Conservation (phyloP, 768 basidiomycete species). For the Pleurotus eryngii region DNA sequence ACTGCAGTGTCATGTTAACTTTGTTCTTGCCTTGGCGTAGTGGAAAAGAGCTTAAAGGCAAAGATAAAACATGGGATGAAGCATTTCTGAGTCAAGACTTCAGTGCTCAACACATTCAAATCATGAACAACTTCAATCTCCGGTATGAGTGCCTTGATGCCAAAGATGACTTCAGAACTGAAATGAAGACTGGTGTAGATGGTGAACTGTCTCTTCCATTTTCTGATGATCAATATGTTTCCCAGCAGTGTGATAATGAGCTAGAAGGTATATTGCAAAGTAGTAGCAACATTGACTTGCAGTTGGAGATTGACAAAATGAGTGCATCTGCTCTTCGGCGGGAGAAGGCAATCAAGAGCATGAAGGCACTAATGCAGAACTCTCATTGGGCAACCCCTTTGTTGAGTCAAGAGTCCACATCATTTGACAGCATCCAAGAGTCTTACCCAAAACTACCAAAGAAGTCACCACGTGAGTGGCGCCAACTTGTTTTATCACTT, state of each 20-base stretch:
- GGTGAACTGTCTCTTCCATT: too few relatives aligned
- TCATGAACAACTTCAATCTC: slow-evolving; percentile 23
- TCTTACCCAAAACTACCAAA: too few relatives aligned
- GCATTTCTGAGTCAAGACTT: slow-evolving; percentile 13
- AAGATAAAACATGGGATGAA: slow-evolving; percentile 18
- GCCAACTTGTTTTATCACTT: slow-evolving; percentile 8
- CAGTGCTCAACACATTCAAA: slow-evolving; percentile 5
- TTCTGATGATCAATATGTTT: too few relatives aligned
- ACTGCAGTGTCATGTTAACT: slow-evolving; percentile 28
- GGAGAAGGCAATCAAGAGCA: not conserved
- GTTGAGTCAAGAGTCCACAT: not conserved
- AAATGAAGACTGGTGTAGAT: too few relatives aligned
- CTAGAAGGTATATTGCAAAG: too few relatives aligned
- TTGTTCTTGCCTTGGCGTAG: slow-evolving; percentile 30
- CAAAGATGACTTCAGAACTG: slow-evolving; percentile 17
- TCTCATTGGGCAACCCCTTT: not conserved
- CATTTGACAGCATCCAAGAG: not conserved
- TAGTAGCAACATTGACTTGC: too few relatives aligned
- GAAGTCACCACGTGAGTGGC: not conserved
- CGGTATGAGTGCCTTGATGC: slow-evolving; percentile 24
- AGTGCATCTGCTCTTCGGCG: too few relatives aligned
- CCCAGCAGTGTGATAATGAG: too few relatives aligned
- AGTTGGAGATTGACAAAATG: too few relatives aligned
- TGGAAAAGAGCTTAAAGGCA: slow-evolving; percentile 21
- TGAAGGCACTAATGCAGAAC: slow-evolving; percentile 1